Conservation (phyloP, 106 monocot species). For the Triglochin maritima region DNA sequence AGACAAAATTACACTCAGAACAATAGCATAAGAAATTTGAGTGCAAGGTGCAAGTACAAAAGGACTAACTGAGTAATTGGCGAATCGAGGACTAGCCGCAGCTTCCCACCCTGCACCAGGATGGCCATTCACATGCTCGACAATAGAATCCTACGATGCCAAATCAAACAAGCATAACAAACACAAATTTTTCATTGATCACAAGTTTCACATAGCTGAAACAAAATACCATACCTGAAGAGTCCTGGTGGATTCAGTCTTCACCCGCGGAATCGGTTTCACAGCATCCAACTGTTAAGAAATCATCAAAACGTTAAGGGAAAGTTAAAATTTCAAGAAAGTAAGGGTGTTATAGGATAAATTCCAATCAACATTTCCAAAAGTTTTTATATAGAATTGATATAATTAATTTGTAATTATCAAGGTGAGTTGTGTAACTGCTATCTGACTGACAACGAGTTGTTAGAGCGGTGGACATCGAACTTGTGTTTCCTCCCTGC, state of each 20-base stretch:
- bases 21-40: not conserved
- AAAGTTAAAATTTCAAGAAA: not conserved
- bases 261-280: constrained; percentile 1
- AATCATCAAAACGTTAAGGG: not conserved
- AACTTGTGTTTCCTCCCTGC: too few species aligned
- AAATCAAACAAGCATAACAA: not conserved
- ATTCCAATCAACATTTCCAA: not conserved
- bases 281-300: not conserved
- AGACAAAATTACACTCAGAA: not conserved
- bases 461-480: too few species aligned
- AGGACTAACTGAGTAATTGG: not conserved
- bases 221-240: not conserved
- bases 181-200: not conserved
- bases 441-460: too few species aligned
- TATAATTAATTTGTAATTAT: too few species aligned
- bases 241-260: not conserved
- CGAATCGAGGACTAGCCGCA: constrained; percentile 2
- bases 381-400: too few species aligned
- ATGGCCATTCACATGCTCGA: not conserved
- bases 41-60: not conserved
- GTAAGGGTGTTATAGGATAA: not conserved
- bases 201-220: not conserved
- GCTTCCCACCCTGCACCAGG: constrained; percentile 6
- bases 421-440: too few species aligned
- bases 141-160: not conserved